Conservation (phyloP, 78 protist species). For the Emiliania huxleyi region DNA sequence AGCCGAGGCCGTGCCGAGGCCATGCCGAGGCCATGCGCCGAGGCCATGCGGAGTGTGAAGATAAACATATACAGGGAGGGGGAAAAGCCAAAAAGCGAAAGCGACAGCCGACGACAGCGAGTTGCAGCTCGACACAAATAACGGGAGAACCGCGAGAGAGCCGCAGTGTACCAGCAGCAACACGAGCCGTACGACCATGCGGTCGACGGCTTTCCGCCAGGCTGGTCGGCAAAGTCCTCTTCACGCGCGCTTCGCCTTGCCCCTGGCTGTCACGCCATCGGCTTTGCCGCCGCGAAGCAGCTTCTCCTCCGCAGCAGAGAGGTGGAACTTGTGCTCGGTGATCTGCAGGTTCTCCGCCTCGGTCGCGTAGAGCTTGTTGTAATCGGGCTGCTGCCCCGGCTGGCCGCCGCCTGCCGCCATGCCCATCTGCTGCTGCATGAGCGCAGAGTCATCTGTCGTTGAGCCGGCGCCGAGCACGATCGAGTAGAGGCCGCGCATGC, state of each 20-base stretch:
- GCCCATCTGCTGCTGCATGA: constrained; percentile 13
- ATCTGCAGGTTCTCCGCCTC: constrained; percentile 72
- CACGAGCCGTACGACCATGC: no score
- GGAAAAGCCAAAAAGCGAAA: no score
- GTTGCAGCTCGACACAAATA: no score
- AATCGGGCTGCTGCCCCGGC: constrained; percentile 52
- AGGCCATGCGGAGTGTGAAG: no score
- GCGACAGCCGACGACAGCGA: no score
- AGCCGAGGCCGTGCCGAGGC: no score
- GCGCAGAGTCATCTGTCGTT: background rate
- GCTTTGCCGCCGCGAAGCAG: constrained; percentile 3
- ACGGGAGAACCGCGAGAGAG: no score
- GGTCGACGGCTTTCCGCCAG: no score
- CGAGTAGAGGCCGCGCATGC: constrained; percentile 76
- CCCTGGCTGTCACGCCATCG: background rate
- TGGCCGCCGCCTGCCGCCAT: constrained; percentile 26
- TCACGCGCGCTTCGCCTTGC: background rate
- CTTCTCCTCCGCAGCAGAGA: constrained; percentile 52
- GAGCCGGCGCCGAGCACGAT: constrained; percentile 53
- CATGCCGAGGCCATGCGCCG: no score
- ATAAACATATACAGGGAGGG: no score
- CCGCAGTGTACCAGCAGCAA: no score
- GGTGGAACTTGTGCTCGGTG: constrained; percentile 45
- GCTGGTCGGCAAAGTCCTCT: no score
- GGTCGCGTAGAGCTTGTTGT: constrained; percentile 33